phyloP scores from a whole-genome alignment of 108 stramenopile species.

The Cylindrotheca fusiformis region DNA sequence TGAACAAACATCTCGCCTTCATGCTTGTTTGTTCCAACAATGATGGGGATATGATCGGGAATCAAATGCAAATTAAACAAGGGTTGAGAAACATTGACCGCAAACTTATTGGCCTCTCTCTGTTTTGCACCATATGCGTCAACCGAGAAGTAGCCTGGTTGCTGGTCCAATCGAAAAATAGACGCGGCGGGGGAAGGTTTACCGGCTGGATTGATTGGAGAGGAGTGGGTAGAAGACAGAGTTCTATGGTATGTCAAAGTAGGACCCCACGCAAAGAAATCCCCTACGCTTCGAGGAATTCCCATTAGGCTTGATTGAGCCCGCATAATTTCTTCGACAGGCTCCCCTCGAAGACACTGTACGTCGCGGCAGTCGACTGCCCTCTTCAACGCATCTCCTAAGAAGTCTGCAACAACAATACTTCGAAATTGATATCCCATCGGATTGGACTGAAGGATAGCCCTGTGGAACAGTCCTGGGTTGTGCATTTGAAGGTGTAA shows the following conservation, averaged over 20 bases:
- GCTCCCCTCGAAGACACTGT: constrained; percentile 65
- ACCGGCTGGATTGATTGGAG: not conserved
- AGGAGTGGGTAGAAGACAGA: not conserved
- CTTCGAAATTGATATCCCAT: constrained; percentile 74
- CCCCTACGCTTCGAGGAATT: constrained; percentile 33
- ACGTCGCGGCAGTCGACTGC: constrained; percentile 78
- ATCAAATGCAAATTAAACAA: constrained; percentile 48
- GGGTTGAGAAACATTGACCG: constrained; percentile 75
- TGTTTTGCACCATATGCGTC: constrained; percentile 16
- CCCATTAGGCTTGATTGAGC: constrained; percentile 79
- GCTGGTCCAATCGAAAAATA: not conserved
- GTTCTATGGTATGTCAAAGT: constrained; percentile 39
- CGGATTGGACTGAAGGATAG: constrained; percentile 74
- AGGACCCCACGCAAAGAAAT: constrained; percentile 83
- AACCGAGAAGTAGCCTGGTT: constrained; percentile 17
- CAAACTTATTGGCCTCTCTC: constrained; percentile 38
- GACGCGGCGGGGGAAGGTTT: not conserved
- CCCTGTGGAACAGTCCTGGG: constrained; percentile 46
- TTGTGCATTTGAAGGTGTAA: constrained; percentile 75
- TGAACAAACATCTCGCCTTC: constrained; percentile 90
- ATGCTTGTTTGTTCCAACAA: constrained; percentile 73
- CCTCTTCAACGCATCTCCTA: constrained; percentile 70
- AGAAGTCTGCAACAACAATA: constrained; percentile 77
- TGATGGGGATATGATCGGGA: constrained; percentile 66
- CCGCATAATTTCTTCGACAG: constrained; percentile 74